Conservation (phyloP, 2,329 filamentous ascomycete species). For the Chaetothyriales sp. region DNA sequence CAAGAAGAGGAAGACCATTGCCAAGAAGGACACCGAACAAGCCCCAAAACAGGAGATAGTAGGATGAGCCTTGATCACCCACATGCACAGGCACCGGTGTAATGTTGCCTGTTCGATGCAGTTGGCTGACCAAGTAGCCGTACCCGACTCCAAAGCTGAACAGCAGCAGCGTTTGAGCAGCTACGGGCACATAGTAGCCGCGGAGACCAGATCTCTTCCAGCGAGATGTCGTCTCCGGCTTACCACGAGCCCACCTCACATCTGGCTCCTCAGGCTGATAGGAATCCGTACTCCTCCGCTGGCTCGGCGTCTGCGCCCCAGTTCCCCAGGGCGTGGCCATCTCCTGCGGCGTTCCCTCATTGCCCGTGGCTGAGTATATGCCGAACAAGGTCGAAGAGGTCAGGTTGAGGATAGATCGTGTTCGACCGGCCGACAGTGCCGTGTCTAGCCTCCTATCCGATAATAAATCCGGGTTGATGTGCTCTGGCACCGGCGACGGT, state of each 20-base stretch:
- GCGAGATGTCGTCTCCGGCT: slow-evolving; percentile 13
- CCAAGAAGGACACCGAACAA: slow-evolving; percentile 64
- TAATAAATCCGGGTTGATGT: slow-evolving; percentile 24
- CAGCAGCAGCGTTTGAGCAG: slow-evolving; percentile 49
- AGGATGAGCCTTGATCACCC: slow-evolving; percentile 43
- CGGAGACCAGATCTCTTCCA: slow-evolving; percentile 27
- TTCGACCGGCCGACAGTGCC: slow-evolving; percentile 44
- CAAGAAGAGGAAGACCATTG: slow-evolving; percentile 69
- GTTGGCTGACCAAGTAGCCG: slow-evolving; percentile 63
- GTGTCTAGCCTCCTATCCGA: slow-evolving; percentile 17
- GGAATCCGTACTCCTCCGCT: slow-evolving; percentile 31
- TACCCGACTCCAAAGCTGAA: slow-evolving; percentile 72
- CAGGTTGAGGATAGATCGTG: slow-evolving; percentile 69
- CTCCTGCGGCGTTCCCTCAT: slow-evolving; percentile 43
- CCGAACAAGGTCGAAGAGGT: slow-evolving; percentile 81
- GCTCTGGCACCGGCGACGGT: slow-evolving; percentile 27
- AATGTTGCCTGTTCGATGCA: slow-evolving; percentile 57
- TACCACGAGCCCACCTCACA: slow-evolving; percentile 6
- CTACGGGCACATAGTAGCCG: slow-evolving; percentile 39
- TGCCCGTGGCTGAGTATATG: slow-evolving; percentile 64
- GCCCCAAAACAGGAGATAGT: slow-evolving; percentile 72
- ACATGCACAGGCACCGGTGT: slow-evolving; percentile 48
- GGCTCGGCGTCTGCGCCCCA: slow-evolving; percentile 55
- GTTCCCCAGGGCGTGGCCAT: slow-evolving; percentile 63
- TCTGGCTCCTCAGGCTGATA: slow-evolving; percentile 21